A percentile compares a stretch with the other conserved stretches of the same genome.
These are phyloP conservation scores for Eucalyptus paniculata DNA, from an alignment of 345 rosid species.

Conservation along the genomic window DNA sequence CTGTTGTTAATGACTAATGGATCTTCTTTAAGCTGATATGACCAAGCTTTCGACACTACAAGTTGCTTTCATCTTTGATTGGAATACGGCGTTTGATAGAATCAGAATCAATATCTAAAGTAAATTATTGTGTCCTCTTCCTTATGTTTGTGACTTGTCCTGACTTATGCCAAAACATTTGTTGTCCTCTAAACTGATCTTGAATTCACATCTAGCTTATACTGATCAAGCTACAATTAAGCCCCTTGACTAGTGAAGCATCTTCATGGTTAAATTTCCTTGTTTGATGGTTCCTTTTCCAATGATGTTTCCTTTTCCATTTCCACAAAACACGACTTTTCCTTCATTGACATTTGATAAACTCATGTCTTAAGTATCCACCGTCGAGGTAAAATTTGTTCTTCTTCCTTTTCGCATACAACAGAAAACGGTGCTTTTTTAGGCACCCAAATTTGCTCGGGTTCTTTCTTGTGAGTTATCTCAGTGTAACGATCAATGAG, in stretches of 20 bases:
- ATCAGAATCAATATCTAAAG: background rate
- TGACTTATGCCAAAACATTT: background rate
- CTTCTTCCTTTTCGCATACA: background rate
- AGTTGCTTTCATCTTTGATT: background rate
- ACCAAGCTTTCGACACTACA: background rate
- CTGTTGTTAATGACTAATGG: background rate
- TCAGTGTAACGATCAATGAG: background rate
- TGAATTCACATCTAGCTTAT: background rate
- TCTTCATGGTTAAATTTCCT: background rate
- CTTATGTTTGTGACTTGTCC: background rate
- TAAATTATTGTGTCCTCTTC: background rate
- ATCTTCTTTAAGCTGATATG: background rate
- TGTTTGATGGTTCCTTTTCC: background rate
- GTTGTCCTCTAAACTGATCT: background rate
- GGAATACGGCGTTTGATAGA: background rate
- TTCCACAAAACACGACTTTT: too few species aligned
- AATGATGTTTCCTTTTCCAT: background rate
- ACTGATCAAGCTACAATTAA: too few species aligned
- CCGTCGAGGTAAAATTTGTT: background rate
- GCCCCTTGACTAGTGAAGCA: background rate
- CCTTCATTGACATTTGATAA: background rate
- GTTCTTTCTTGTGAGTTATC: background rate
- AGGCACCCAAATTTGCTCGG: background rate
- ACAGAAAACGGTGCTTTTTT: too few species aligned
- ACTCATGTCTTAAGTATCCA: background rate